phyloP scores from a whole-genome alignment of 2,329 filamentous ascomycete species.

The Bipolaris cookei region DNA sequence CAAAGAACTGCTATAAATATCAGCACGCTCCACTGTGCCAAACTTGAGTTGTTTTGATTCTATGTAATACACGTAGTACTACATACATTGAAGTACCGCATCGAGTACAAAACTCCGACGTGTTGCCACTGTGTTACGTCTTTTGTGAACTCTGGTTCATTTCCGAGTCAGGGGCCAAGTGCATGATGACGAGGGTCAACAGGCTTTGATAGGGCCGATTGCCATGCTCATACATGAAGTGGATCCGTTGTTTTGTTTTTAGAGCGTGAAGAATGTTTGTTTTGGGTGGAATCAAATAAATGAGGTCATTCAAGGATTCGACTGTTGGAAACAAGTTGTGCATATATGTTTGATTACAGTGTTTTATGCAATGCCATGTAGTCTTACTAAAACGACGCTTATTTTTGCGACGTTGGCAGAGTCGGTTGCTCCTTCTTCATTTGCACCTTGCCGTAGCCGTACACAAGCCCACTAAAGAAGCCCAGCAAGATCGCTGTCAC shows the following conservation, averaged over 20 bases:
- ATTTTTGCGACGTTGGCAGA: too few species aligned
- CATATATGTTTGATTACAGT: too few species aligned
- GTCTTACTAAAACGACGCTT: too few species aligned
- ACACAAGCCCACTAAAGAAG: constrained; percentile 91
- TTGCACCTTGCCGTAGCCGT: constrained; percentile 78
- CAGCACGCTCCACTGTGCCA: too few species aligned
- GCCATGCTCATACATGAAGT: not conserved
- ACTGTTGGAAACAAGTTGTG: not conserved
- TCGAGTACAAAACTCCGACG: not conserved
- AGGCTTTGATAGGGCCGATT: not conserved
- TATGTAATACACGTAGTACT: not conserved
- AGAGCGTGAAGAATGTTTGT: not conserved
- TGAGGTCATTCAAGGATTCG: not conserved
- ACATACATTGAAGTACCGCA: not conserved
- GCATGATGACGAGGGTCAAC: not conserved
- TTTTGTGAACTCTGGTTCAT: not conserved
- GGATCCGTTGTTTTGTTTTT: not conserved
- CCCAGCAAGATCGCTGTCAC: constrained; percentile 90
- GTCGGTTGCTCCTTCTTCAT: too few species aligned
- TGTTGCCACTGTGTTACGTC: not conserved
- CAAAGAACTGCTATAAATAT: too few species aligned
- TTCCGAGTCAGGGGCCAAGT: not conserved
- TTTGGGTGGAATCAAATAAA: not conserved
- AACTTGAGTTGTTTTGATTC: too few species aligned
- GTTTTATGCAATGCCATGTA: too few species aligned